These are phyloP conservation scores for Exophiala alcalophila DNA, from an alignment of 2,329 filamentous ascomycete species.

Conservation along the genomic window DNA sequence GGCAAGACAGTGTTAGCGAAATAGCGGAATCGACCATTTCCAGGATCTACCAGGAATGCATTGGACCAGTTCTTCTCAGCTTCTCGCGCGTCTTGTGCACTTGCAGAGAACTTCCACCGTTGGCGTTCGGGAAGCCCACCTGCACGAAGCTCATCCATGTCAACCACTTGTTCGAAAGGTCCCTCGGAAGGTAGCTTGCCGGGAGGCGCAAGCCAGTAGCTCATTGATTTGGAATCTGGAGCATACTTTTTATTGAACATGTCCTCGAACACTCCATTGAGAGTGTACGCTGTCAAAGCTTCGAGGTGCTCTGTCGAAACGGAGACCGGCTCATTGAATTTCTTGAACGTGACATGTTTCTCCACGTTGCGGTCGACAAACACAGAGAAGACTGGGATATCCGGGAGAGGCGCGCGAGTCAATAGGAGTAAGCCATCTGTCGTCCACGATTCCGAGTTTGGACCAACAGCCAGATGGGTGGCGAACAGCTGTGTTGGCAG, in stretches of 20 bases:
- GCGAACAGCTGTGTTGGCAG: slow-evolving; percentile 16
- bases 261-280: slow-evolving; percentile 69
- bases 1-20: slow-evolving; percentile 48
- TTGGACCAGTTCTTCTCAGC: slow-evolving; percentile 42
- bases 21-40: slow-evolving; percentile 58
- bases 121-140: slow-evolving; percentile 37
- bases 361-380: slow-evolving; percentile 65
- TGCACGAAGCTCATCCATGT: slow-evolving; percentile 36
- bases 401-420: slow-evolving; percentile 63
- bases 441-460: slow-evolving; percentile 1
- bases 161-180: slow-evolving; percentile 17
- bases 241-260: slow-evolving; percentile 87
- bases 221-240: slow-evolving; percentile 59
- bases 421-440: slow-evolving; percentile 63
- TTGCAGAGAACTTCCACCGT: slow-evolving; percentile 40
- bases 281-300: slow-evolving; percentile 67
- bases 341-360: slow-evolving; percentile 56
- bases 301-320: slow-evolving; percentile 48
- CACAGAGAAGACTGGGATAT: slow-evolving; percentile 65
- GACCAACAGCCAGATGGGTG: slow-evolving; percentile 13
- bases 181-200: background rate
- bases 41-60: slow-evolving; percentile 56
- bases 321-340: slow-evolving; percentile 45
- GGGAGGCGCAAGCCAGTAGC: slow-evolving; percentile 77
- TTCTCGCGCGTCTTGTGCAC: slow-evolving; percentile 32